A percentile compares a stretch with the other conserved stretches of the same genome.
Evolutionary conservation across 140 eudicot species (phyloP).

Genomic region (Senecio squalidus): DNA sequence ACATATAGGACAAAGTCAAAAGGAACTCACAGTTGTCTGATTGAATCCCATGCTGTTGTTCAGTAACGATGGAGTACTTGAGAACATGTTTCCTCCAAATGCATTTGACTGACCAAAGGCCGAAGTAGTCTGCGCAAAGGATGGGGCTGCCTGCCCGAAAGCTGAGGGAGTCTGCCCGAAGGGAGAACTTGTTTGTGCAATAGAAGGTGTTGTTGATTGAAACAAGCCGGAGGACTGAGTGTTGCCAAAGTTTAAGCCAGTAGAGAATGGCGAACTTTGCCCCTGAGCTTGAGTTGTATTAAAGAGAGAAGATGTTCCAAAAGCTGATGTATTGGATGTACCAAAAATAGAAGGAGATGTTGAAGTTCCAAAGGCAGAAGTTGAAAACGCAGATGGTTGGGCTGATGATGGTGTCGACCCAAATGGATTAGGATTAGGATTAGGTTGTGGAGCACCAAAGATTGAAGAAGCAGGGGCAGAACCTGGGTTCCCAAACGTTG

Average conservation of each 20-base stretch:
- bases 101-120: conserved; percentile 67
- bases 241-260: conserved; percentile 60
- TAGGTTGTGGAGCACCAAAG: conserved; percentile 45
- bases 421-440: conserved; percentile 61
- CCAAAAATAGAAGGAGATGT: conserved; percentile 60
- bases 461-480: conserved; percentile 68
- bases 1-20: neutral
- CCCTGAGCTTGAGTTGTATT: conserved; percentile 61
- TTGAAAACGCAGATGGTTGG: conserved; percentile 34
- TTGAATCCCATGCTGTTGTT: conserved; percentile 47
- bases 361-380: conserved; percentile 51
- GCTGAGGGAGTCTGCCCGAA: conserved; percentile 72
- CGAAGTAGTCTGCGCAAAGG: conserved; percentile 58
- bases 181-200: conserved; percentile 59
- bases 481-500: conserved; percentile 44
- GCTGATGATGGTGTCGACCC: conserved; percentile 15
- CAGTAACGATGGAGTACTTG: conserved; percentile 48
- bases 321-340: conserved; percentile 47
- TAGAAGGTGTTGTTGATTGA: conserved; percentile 74
- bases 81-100: conserved; percentile 62
- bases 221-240: conserved; percentile 76
- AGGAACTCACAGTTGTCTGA: conserved; percentile 73
- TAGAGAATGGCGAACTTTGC: conserved; percentile 45
- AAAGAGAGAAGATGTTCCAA: conserved; percentile 71
- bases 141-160: conserved; percentile 55